Base-by-base conservation (phyloP, 768 basidiomycete genomes). In the Lentinula raphanica region DNA sequence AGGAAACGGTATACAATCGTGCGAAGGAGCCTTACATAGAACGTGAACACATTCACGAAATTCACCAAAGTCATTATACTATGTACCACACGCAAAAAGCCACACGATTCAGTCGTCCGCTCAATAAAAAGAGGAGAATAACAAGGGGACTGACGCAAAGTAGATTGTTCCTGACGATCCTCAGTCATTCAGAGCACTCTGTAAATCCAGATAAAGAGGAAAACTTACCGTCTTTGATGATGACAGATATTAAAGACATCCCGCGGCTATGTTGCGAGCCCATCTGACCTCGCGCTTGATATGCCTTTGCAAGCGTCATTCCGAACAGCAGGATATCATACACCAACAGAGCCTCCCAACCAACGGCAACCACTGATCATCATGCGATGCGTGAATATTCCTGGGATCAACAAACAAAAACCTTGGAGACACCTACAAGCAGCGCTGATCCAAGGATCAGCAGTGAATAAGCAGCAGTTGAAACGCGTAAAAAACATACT, bases 181-280 rank as follows among this genome's bases (percentile, higher is more conserved):
- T 28, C 23, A 19, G 23, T 48, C 0, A 13, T 23, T 25, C 46
- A 48, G 23, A 31, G 25, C 17, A 45, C 35, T 15, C 12, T 13
- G 35, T 8, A 15, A 9, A 53, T 21, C 15, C n/a, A 25, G 49
- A 51, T 13, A 23, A 13, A 3, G 19, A 21, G 13, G 53, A 39
- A 54, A 12, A 2, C 54, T 44, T 40, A 56, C 54, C 54, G n/a
- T 56, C 54, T 19, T 42, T 28, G n/a, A 56, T 32, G 15, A 45
- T 36, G 4, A 56, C 44, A 27, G 54, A 28, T 8, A 56, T 44
- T 6, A 56, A 28, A 42, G 54, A 56, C 39, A 40, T 44, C 27
- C 54, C 54, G 23, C 51, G 51, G 28, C 38, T 17, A 11, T 56
- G 27, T 45, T 35, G 38, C 11, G 25, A 7, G 12, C 53, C 44